Base-by-base conservation (phyloP, 352 stramenopile species). In the Plasmopara halstedii region DNA sequence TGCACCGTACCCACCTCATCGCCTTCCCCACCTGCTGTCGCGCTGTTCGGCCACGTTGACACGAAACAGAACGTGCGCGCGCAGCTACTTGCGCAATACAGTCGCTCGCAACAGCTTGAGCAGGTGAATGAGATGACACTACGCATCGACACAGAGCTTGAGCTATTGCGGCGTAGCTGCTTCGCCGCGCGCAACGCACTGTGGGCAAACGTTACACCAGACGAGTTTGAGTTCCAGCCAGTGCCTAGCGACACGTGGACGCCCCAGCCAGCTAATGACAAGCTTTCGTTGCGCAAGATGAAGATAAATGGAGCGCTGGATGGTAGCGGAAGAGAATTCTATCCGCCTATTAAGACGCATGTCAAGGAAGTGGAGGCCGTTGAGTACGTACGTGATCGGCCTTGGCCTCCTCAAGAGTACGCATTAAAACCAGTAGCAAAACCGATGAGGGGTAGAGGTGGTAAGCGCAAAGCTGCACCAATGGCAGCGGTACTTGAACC, bases 361-460 rank as follows among this genome's bases (percentile, higher is more conserved):
- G 34, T 44, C 10, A 41, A 56, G 25, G 51, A 58, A 18, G 2
- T 35, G 38, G 49, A 70, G n/a, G 36, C 49, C 0, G 40, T 64
- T 0, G 53, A 75, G 31, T 66, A 59, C 23, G 66, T 80, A 29
- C 77, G 76, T 15, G 77, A 90, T 4, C 76, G 76, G 3, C 46
- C 64, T 19, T 94, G 82, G 82, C 82, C 82, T 17, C 82, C 82
- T 0, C 69, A 65, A 20, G 82, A 88, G 51, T 88, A 89, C 50
- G 62, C 72, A 29, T 49, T 78, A n/a, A 87, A 87, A 46, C 58
- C 64, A 2, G 55, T 63, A 15, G 27, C 44, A 4, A 85, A 84
- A 43, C 58, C 73, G 0, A 60, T 59, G 26, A 55, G 64, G 21
- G 63, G 42, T 13, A 61, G 65, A 22, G 62, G 53, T n/a, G 72